Evolutionary conservation across 148 eudicot genomes (phyloP), one percentile per base, ranked within the genome.

Genomic region (Fallopia convolvulus): DNA sequence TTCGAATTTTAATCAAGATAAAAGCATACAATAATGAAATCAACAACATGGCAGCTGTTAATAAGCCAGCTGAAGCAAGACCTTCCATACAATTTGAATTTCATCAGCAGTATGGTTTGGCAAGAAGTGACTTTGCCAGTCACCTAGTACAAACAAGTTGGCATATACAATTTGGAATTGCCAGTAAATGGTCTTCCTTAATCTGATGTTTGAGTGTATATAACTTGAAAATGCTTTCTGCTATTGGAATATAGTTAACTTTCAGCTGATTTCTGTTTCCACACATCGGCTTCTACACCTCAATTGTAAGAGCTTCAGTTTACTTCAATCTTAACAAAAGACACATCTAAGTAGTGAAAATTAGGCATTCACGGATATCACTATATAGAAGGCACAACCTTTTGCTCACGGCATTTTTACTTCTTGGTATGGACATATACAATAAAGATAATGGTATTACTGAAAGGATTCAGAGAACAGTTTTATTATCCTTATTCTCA

Each of bases 381-480:
- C 70, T 23, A 26, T 12, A 2, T 26, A 2, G 36, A 63, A 63
- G 70, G 70, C 12, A 58, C 32, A 23, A 41, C 70, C 36, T 65
- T 65, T 65, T 65, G 17, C 8, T 32, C 65, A 58, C 9, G 32
- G 30, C 3, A 58, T 58, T 8, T 58, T 23, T 20, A 58, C 8
- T 23, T 20, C 32, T 58, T 20, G 32, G 32, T 20, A 61, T 26
- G 30, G 70, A 26, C 70, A 61, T 26, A 61, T 11, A 61, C 70
- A 61, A 26, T 17, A 61, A 61, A 61, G 36, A 26, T 1, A 26
- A 36, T 33, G 10, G 44, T 7, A 36, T 6, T 44, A 68, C 72
- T 68, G 39, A 36, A 68, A 68, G n/a, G 72, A 68, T 36, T 46
- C 36, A 36, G 72, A 42, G 72, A 68, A 68, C 7, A 68, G 8